These are phyloP conservation scores for Rhipidocladum racemiflorum DNA, from an alignment of 176 grass and related monocot genomes.

Conservation along the genomic window DNA sequence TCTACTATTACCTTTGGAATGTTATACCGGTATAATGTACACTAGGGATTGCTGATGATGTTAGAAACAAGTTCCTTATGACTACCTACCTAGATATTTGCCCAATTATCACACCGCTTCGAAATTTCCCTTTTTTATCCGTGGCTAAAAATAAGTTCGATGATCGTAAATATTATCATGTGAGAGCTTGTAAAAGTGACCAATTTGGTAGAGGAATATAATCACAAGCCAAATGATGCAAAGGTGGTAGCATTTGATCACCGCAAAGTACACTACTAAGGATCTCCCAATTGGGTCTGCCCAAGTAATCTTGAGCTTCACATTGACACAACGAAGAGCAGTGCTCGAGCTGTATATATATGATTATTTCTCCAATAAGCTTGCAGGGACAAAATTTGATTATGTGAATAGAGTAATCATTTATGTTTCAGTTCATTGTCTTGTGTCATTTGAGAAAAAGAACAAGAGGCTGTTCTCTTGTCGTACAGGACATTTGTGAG, in stretches of 20 bases:
- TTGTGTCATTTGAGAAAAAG: slow-evolving; percentile 3
- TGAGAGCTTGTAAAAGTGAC: background rate
- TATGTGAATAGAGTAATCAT: slow-evolving; percentile 41
- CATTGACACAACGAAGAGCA: slow-evolving; percentile 58
- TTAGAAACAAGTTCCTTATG: background rate
- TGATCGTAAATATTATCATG: background rate
- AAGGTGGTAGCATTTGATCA: slow-evolving; percentile 92
- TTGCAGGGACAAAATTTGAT: slow-evolving; percentile 7
- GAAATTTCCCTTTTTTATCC: background rate
- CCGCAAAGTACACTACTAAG: slow-evolving; percentile 51
- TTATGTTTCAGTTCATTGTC: slow-evolving; percentile 14
- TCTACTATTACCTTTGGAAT: background rate
- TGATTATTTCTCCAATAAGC: slow-evolving; percentile 68
- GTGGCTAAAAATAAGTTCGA: background rate
- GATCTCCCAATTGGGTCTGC: slow-evolving; percentile 43
- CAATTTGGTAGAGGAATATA: background rate
- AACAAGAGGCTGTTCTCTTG: slow-evolving; percentile 23
- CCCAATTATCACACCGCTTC: background rate
- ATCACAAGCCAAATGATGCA: slow-evolving; percentile 20
- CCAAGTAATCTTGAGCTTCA: slow-evolving; percentile 66
- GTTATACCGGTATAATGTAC: background rate
- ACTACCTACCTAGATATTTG: background rate
- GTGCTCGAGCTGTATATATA: slow-evolving; percentile 55
- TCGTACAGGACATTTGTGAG: slow-evolving; percentile 24
- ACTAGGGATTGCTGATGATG: background rate